Evolutionary conservation across 2,329 filamentous ascomycete species (phyloP), one percentile per base, ranked within the genome.

Genomic region (Paecilomyces variotii): DNA sequence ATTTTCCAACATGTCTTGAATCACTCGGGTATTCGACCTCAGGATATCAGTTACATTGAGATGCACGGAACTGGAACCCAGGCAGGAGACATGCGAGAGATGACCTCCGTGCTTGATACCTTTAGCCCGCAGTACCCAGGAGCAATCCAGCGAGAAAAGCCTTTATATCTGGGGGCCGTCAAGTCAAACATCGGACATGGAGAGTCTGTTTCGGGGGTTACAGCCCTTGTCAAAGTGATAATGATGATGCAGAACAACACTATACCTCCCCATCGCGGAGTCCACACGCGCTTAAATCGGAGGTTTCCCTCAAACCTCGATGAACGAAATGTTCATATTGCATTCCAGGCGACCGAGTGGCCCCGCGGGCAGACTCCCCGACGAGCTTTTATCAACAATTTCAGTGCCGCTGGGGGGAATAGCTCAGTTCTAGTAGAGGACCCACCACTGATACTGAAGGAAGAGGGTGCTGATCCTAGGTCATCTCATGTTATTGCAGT

Each of bases 31-130:
- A 57, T 73, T 1, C 59, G 69, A 6, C 68, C 73, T 6, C 80
- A 84, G 52, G 86, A 90, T 63, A 82, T 92, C 57, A 84, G 84
- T 72, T 92, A 91, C 68, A 84, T 92, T 7, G 89, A 92, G 74
- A 89, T 91, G 85, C 89, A 93, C 72, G 89, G 87, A 19, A 93
- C 89, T 2, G 89, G 89, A 49, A 92, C 88, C 0, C 87, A 91
- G 70, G 88, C 87, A 34, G 89, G 88, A 61, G 89, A 92, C 65
- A 27, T 25, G 12, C 27, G 52, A 14, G 57, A 49, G 14, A 55
- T 56, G 73, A 74, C 59, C 9, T 49, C 55, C 69, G 80, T 63
- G 72, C 76, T 45, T 74, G 62, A 56, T 74, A 82, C 57, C 72
- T 69, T 45, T 75, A 61, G 55, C 5, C 64, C 74, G 10, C n/a